Evolutionary conservation across 2,329 filamentous ascomycete genomes (phyloP).

Genomic region (Arthrinium puccinioides): DNA sequence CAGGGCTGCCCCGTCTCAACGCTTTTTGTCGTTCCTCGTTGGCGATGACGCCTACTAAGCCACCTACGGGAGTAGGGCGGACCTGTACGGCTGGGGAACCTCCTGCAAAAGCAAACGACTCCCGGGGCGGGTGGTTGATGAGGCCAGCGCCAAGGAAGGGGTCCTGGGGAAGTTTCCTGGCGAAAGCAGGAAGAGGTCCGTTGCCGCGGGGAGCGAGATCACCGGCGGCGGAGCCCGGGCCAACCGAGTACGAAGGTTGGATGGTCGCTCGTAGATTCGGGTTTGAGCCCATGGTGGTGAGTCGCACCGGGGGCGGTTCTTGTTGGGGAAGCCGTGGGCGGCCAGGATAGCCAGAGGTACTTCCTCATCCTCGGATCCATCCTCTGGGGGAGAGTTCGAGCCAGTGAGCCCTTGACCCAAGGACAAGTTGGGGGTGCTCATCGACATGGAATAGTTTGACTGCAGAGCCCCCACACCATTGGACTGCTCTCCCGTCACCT

Average conservation of each 20-base stretch:
- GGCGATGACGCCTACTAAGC: slow-evolving; percentile 82
- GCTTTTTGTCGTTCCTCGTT: slow-evolving; percentile 75
- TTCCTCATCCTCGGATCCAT: slow-evolving; percentile 74
- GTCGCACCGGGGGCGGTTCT: slow-evolving; percentile 66
- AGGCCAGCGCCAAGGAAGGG: slow-evolving; percentile 77
- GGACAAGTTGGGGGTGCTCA: slow-evolving; percentile 56
- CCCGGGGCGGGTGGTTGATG: slow-evolving; percentile 63
- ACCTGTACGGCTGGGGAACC: slow-evolving; percentile 36
- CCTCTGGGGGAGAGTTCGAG: slow-evolving; percentile 30
- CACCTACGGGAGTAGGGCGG: slow-evolving; percentile 56
- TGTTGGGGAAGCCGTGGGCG: slow-evolving; percentile 81
- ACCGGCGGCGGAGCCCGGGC: slow-evolving; percentile 50
- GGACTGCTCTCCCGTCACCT: slow-evolving; percentile 71
- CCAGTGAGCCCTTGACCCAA: slow-evolving; percentile 17
- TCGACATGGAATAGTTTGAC: slow-evolving; percentile 47
- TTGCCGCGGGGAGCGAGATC: slow-evolving; percentile 31
- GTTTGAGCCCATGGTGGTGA: slow-evolving; percentile 60
- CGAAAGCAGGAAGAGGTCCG: slow-evolving; percentile 69
- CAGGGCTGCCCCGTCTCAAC: slow-evolving; percentile 71
- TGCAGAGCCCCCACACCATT: slow-evolving; percentile 39
- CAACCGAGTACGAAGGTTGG: slow-evolving; percentile 36
- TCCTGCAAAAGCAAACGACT: slow-evolving; percentile 65
- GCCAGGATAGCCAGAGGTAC: slow-evolving; percentile 79
- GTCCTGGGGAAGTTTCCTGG: slow-evolving; percentile 73
- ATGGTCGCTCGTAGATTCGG: slow-evolving; percentile 59